Evolutionary conservation across 2,329 filamentous ascomycete species (phyloP), one percentile per base, ranked within the genome.

Genomic region (Colletotrichum sp.): DNA sequence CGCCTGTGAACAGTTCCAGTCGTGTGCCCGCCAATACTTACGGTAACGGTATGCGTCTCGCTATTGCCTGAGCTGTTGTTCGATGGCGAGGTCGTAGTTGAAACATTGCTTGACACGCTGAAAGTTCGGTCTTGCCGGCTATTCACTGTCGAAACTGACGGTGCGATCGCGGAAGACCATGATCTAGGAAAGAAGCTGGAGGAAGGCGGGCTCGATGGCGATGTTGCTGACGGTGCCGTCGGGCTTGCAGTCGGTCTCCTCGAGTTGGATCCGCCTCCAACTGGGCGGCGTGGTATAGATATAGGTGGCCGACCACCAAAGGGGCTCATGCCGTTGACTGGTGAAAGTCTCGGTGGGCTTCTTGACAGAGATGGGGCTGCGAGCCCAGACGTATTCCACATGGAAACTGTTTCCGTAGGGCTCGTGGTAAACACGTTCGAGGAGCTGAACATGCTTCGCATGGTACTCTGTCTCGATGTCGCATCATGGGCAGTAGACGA

Each of bases 1-100:
- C 79, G 78, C 26, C 78, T 79, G 49, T 84, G 82, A 6, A 85
- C 73, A 9, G 80, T 78, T 4, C 82, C 84, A 2, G 81, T 82
- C 6, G 79, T 79, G 28, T 78, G 78, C 4, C 79, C 79, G 15
- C 80, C 83, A 9, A 70, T 71, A 28, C 67, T 71, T 4, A 78
- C 70, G 2, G 74, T 79, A 10, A 78, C 67, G 3, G 77, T 78
- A 21, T 75, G 77, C 12, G 78, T 65, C 8, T 77, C 75, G 39
- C 74, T 77, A 21, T 69, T 65, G 24, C 71, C 77, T 9, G 77
- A 72, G 62, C 77, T 78, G 36, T 67, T 67, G 68, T 78, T 77
- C 1, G 77, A 78, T 7, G 71, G 75, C 6, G 75, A 32, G 3
- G 75, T 71, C 28, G 72, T 64, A 13, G 67, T 44, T 6, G 77